Conservation (phyloP, 805 yeast species). For the Yarrowia divulgata region DNA sequence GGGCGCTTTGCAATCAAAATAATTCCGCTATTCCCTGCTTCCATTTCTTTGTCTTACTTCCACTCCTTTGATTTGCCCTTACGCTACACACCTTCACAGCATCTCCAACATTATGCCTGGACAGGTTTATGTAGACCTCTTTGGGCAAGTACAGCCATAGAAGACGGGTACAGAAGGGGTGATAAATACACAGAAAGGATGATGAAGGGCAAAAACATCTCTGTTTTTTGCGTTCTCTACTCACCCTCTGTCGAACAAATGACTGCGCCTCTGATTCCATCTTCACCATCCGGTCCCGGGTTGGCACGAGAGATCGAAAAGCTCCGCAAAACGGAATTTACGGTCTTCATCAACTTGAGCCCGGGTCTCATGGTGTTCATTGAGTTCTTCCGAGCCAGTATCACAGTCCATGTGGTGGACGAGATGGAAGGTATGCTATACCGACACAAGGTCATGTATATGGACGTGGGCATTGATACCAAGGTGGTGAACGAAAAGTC, state of each 20-base stretch:
- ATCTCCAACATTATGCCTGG: not conserved
- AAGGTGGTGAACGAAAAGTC: slow-evolving; percentile 26
- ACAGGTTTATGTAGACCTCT: not conserved
- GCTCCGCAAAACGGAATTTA: slow-evolving; percentile 21
- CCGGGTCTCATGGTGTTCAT: slow-evolving; percentile 18
- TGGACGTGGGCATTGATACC: slow-evolving; percentile 26
- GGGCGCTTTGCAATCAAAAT: no score
- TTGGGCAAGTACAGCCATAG: slow-evolving; percentile 7
- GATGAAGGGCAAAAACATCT: not conserved
- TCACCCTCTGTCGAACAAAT: not conserved
- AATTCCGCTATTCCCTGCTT: no score
- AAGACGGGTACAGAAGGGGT: not conserved
- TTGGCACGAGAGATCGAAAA: slow-evolving; percentile 16
- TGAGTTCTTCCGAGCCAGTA: slow-evolving; percentile 22
- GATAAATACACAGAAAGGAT: not conserved
- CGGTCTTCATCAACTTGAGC: not conserved
- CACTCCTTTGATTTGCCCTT: not conserved
- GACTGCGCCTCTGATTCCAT: not conserved
- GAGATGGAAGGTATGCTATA: slow-evolving; percentile 21
- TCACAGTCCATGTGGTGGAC: slow-evolving; percentile 11
- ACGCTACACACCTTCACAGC: not conserved
- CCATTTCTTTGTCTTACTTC: no score
- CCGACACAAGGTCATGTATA: slow-evolving; percentile 23
- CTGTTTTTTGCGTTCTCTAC: not conserved
- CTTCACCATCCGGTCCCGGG: not conserved